phyloP scores from a whole-genome alignment of 306 rosid genomes.

The Begonia peltatifolia region DNA sequence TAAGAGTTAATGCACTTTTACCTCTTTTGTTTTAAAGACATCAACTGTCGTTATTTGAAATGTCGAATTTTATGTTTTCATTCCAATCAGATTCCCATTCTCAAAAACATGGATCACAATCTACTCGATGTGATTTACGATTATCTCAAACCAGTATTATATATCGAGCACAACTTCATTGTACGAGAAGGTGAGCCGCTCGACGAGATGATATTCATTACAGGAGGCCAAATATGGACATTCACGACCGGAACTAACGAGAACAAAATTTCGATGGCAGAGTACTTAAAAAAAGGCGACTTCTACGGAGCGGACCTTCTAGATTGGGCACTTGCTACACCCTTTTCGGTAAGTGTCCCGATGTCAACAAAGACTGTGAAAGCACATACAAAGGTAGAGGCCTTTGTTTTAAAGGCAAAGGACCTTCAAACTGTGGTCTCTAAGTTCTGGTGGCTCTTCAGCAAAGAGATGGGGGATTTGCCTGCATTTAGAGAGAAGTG shows the following conservation, averaged over 20 bases:
- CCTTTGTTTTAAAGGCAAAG: conserved; percentile 4
- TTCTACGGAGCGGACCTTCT: background rate
- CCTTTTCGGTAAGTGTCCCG: conserved; percentile 1
- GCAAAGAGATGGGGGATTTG: background rate
- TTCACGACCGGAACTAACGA: background rate
- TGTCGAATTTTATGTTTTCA: background rate
- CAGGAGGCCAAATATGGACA: conserved; percentile 3
- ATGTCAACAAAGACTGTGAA: conserved; percentile 2
- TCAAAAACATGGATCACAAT: background rate
- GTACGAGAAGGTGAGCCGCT: conserved; percentile 15
- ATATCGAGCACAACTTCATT: conserved; percentile 1
- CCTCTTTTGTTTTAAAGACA: background rate
- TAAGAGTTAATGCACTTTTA: background rate
- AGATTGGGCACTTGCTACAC: background rate
- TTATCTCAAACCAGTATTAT: conserved; percentile 8
- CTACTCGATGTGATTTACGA: background rate
- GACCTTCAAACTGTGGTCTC: conserved; percentile 3
- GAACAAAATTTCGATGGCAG: background rate
- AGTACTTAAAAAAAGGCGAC: background rate
- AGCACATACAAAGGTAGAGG: conserved; percentile 7
- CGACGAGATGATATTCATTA: conserved; percentile 11
- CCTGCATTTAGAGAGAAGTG: conserved; percentile 4
- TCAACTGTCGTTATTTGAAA: background rate
- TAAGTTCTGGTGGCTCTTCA: conserved; percentile 16
- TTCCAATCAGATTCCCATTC: conserved; percentile 5